These are phyloP conservation scores for Ilex paraguariensis DNA, from an alignment of 305 asterid genomes.

Conservation along the genomic window DNA sequence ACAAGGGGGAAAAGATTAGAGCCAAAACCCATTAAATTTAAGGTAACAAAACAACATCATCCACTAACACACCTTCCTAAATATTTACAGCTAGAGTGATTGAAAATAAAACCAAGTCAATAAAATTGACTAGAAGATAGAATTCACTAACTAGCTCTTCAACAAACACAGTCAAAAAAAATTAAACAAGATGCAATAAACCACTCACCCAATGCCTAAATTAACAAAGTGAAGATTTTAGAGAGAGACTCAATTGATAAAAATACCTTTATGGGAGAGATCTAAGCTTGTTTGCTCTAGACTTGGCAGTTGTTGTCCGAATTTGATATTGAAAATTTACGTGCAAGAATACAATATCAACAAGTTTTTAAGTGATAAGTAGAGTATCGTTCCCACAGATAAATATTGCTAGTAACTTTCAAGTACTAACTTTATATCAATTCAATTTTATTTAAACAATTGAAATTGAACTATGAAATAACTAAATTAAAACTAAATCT, in stretches of 20 bases:
- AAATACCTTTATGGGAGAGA: constrained; percentile 71
- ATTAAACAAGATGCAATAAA: too few relatives aligned
- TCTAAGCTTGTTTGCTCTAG: constrained; percentile 57
- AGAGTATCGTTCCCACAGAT: too few relatives aligned
- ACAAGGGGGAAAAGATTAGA: background rate
- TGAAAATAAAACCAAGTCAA: background rate
- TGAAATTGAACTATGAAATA: too few relatives aligned
- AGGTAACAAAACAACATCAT: background rate
- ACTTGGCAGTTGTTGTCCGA: too few relatives aligned
- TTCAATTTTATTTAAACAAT: too few relatives aligned
- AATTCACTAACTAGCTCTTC: background rate
- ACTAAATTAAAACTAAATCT: too few relatives aligned
- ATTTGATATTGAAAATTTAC: too few relatives aligned
- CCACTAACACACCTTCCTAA: background rate
- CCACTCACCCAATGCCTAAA: too few relatives aligned
- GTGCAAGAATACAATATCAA: too few relatives aligned
- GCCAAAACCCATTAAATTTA: background rate
- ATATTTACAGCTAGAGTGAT: background rate
- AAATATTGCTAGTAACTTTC: too few relatives aligned
- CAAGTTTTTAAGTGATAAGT: too few relatives aligned
- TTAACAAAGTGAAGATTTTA: background rate
- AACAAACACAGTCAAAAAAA: background rate
- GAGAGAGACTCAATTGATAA: constrained; percentile 11
- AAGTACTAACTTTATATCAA: too few relatives aligned
- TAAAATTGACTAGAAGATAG: background rate